Conservation (phyloP, 768 basidiomycete species). For the Dacryopinax spathularia region DNA sequence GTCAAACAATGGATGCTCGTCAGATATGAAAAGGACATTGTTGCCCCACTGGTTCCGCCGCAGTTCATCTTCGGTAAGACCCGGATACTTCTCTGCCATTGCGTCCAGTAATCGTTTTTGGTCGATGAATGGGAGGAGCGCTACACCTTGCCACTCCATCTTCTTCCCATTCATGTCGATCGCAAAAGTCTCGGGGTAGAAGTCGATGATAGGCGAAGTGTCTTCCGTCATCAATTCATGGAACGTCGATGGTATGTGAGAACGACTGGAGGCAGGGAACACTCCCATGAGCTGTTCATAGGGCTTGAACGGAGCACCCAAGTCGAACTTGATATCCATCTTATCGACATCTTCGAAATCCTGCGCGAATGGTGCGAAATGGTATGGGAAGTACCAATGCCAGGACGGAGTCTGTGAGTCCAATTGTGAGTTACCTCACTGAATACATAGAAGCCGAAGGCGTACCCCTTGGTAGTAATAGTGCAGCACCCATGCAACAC, state of each 20-base stretch:
- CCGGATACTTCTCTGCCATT: conserved; percentile 43
- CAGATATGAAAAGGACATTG: conserved; percentile 65
- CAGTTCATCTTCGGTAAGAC: conserved; percentile 68
- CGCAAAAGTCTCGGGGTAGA: conserved; percentile 83
- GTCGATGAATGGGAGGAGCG: conserved; percentile 91
- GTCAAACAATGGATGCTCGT: conserved; percentile 74
- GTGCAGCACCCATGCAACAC: conserved; percentile 85
- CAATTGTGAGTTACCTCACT: conserved; percentile 4
- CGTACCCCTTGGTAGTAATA: conserved; percentile 98
- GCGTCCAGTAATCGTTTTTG: conserved; percentile 66
- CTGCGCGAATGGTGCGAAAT: conserved; percentile 94
- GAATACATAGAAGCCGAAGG: conserved; percentile 13
- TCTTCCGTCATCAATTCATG: conserved; percentile 76
- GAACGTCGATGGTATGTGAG: conserved; percentile 77
- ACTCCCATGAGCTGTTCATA: conserved; percentile 98
- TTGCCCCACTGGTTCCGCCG: conserved; percentile 74
- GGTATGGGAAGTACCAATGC: conserved; percentile 98
- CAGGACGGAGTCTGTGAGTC: conserved; percentile 65
- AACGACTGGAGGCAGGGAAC: conserved; percentile 84
- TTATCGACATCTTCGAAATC: conserved; percentile 72
- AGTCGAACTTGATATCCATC: conserved; percentile 64
- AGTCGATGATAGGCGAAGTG: conserved; percentile 86
- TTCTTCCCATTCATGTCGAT: conserved; percentile 99
- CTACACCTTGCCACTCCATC: conserved; percentile 99
- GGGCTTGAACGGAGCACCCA: conserved; percentile 84